These are phyloP conservation scores for Lasiosphaeria ovina DNA, from an alignment of 495 filamentous ascomycete genomes.

Conservation along the genomic window DNA sequence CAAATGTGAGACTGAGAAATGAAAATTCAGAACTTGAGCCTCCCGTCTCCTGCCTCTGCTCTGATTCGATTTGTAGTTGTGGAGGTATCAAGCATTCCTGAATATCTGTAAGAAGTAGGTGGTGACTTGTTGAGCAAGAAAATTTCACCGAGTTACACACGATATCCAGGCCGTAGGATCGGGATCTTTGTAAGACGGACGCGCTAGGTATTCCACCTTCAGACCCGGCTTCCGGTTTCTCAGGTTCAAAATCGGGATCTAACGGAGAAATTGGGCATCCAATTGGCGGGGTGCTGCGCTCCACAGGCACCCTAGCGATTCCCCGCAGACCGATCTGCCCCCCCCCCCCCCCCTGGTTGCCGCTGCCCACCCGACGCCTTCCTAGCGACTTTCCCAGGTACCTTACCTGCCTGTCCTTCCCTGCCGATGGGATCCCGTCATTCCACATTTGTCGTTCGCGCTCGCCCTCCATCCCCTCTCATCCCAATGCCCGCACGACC, in stretches of 20 bases:
- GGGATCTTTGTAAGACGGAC: neutral
- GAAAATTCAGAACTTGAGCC: constrained; percentile 7
- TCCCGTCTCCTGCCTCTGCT: too few relatives aligned
- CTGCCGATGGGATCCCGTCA: too few relatives aligned
- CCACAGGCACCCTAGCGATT: neutral
- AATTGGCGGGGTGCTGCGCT: neutral
- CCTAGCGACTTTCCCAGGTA: too few relatives aligned
- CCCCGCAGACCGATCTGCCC: neutral
- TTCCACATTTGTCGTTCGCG: too few relatives aligned
- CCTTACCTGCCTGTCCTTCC: too few relatives aligned
- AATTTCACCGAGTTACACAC: too few relatives aligned
- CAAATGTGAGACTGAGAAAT: neutral
- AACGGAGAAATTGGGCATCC: neutral
- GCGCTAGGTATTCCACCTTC: constrained; percentile 1
- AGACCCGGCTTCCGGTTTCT: neutral
- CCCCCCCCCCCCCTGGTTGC: too few relatives aligned
- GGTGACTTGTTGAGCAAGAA: too few relatives aligned
- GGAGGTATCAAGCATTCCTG: too few relatives aligned
- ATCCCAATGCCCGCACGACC: neutral
- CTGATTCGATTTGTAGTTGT: neutral
- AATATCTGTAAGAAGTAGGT: too few relatives aligned
- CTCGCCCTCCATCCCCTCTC: neutral
- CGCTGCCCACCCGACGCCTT: too few relatives aligned
- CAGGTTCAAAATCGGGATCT: neutral
- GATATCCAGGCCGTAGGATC: neutral